A percentile compares a stretch with the other conserved stretches of the same genome.
phyloP scores from a whole-genome alignment of 2,329 filamentous ascomycete species.

The Diaporthe velutina region DNA sequence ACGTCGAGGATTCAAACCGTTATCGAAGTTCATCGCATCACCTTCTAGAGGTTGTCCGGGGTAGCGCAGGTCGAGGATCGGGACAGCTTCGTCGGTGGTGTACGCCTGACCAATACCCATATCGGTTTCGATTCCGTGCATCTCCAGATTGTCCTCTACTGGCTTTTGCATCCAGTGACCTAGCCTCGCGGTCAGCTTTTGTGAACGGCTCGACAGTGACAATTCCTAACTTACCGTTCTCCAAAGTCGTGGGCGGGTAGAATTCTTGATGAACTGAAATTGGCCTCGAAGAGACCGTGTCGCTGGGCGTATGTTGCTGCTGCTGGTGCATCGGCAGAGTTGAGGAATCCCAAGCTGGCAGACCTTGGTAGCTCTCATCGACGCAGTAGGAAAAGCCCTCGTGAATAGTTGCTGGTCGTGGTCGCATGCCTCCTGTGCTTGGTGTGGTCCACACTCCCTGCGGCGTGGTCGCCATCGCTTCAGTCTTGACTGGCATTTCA shows the following conservation, averaged over 20 bases:
- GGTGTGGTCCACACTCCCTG: conserved; percentile 69
- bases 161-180: conserved; percentile 67
- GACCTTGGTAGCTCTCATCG: conserved; percentile 63
- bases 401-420: conserved; percentile 70
- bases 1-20: conserved; percentile 68
- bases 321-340: conserved; percentile 61
- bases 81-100: conserved; percentile 72
- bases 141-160: conserved; percentile 68
- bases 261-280: conserved; percentile 71
- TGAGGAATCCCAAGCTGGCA: conserved; percentile 70
- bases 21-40: conserved; percentile 64
- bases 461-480: conserved; percentile 57
- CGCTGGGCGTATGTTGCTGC: conserved; percentile 55
- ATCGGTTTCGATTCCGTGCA: conserved; percentile 68
- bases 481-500: conserved; percentile 62
- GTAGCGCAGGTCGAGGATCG: conserved; percentile 72
- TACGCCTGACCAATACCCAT: conserved; percentile 73
- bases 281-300: conserved; percentile 65
- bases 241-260: conserved; percentile 63
- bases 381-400: conserved; percentile 72
- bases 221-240: conserved; percentile 58
- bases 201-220: conserved; percentile 40
- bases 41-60: conserved; percentile 61
- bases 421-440: conserved; percentile 62
- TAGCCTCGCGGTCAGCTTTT: conserved; percentile 47